Percentiles rank a stretch among this genome's conserved stretches.
These are phyloP conservation scores for Penicillium aurantiogriseum DNA, from an alignment of 2,329 filamentous ascomycete species.

Conservation along the genomic window DNA sequence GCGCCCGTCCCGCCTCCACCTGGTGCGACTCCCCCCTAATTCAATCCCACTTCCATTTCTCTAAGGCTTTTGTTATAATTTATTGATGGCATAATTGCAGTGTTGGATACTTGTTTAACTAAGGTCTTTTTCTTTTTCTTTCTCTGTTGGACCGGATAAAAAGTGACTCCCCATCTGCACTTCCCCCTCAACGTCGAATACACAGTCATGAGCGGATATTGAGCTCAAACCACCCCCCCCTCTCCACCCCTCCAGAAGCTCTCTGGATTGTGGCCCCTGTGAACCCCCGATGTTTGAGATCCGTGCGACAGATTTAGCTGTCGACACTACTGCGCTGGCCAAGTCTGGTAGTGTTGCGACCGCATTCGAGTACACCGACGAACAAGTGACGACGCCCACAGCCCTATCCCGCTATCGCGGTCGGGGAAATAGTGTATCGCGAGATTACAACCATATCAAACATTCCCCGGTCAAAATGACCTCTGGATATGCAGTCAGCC, in stretches of 20 bases:
- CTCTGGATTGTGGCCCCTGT: conserved; percentile 6
- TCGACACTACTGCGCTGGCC: conserved; percentile 34
- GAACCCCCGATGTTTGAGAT: conserved; percentile 35
- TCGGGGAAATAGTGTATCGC: conserved; percentile 33
- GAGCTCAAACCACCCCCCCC: conserved; percentile 7
- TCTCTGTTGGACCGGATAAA: background rate
- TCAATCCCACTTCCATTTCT: conserved; percentile 9
- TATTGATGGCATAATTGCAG: background rate
- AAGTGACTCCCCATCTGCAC: conserved; percentile 19
- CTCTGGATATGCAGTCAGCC: conserved; percentile 34
- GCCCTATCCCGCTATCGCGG: conserved; percentile 30
- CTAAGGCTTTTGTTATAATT: conserved; percentile 2
- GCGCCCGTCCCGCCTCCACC: conserved; percentile 4
- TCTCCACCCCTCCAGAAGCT: conserved; percentile 1
- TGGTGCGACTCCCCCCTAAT: conserved; percentile 8
- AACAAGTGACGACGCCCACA: conserved; percentile 34
- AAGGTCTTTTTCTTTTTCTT: background rate
- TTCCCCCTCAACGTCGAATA: conserved; percentile 14
- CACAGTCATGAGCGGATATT: conserved; percentile 26
- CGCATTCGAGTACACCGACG: conserved; percentile 46
- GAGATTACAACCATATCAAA: conserved; percentile 18
- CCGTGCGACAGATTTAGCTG: conserved; percentile 34
- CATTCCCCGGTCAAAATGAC: conserved; percentile 33
- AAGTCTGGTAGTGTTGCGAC: conserved; percentile 41
- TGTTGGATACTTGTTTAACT: background rate